Conservation (phyloP, 257 asterid species). For the Solanum raphanifolium region DNA sequence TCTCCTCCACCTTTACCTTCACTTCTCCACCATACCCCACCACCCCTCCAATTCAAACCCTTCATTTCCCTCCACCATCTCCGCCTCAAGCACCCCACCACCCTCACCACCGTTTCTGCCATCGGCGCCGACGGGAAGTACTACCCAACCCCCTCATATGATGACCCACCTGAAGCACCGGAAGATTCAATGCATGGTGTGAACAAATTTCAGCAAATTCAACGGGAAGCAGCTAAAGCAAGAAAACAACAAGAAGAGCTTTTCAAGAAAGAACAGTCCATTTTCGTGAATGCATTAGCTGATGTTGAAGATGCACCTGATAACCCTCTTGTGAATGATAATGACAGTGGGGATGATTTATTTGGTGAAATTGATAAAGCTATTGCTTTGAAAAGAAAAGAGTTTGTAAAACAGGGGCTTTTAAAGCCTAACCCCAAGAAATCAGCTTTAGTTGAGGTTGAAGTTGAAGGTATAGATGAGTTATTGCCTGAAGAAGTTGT, state of each 20-base stretch:
- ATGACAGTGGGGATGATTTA: conserved; percentile 65
- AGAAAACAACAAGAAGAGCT: conserved; percentile 60
- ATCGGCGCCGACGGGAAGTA: conserved; percentile 71
- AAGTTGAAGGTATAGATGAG: conserved; percentile 37
- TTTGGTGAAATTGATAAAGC: conserved; percentile 94
- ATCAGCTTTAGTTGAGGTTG: conserved; percentile 8
- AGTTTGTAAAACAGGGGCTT: conserved; percentile 71
- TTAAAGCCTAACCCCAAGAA: conserved; percentile 43
- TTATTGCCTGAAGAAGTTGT: conserved; percentile 83
- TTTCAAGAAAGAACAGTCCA: conserved; percentile 51
- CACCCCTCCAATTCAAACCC: conserved; percentile 13
- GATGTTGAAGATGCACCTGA: conserved; percentile 55
- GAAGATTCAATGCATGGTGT: conserved; percentile 98
- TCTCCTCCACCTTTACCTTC: conserved; percentile 2
- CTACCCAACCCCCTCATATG: conserved; percentile 75
- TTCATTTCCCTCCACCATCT: conserved; percentile 15
- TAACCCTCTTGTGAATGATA: background rate
- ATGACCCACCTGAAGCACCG: conserved; percentile 92
- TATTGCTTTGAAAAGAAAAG: conserved; percentile 73
- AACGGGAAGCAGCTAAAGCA: conserved; percentile 70
- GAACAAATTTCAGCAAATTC: conserved; percentile 77
- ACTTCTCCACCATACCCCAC: conserved; percentile 27
- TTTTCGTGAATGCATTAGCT: conserved; percentile 60
- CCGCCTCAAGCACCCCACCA: conserved; percentile 19
- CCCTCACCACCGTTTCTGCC: conserved; percentile 42